A percentile compares a stretch with the other conserved stretches of the same genome.
phyloP scores from a whole-genome alignment of 805 yeast species.

The Kazachstania bromeliacearum region DNA sequence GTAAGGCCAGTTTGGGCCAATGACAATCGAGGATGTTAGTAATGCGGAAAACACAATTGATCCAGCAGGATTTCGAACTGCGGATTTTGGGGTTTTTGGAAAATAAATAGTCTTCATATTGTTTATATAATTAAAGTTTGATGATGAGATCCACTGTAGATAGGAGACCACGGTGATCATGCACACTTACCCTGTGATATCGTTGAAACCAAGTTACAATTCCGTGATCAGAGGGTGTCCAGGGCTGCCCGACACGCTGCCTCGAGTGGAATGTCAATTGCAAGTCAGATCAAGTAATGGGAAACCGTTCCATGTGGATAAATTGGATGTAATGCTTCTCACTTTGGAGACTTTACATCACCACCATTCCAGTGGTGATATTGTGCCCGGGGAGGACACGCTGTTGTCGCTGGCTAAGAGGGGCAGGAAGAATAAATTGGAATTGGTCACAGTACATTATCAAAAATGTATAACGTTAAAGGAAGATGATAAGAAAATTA shows the following conservation, averaged over 20 bases:
- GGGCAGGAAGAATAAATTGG: slow-evolving; percentile 15
- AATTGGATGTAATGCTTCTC: slow-evolving; percentile 39
- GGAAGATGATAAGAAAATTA: slow-evolving; percentile 18
- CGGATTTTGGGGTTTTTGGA: too few species aligned
- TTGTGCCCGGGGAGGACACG: neutral
- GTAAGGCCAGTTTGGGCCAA: slow-evolving; percentile 3
- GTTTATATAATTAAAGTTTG: too few species aligned
- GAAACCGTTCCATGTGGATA: slow-evolving; percentile 37
- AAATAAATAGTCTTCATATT: too few species aligned
- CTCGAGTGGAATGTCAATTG: slow-evolving; percentile 49
- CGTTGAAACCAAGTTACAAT: slow-evolving; percentile 41
- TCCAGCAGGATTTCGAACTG: too few species aligned
- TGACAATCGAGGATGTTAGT: slow-evolving; percentile 2
- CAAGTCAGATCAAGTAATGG: slow-evolving; percentile 46
- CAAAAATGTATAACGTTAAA: slow-evolving; percentile 25
- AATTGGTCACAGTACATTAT: slow-evolving; percentile 24
- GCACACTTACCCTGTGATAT: slow-evolving; percentile 25
- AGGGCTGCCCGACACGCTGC: slow-evolving; percentile 53
- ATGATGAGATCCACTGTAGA: too few species aligned
- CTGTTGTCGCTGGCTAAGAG: neutral
- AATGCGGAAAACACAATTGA: too few species aligned
- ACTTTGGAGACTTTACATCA: slow-evolving; percentile 42
- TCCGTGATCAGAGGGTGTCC: slow-evolving; percentile 59
- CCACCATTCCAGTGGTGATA: slow-evolving; percentile 9
- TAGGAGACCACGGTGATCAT: too few species aligned